Base-by-base conservation (phyloP, 1,139 yeast species). In the Zygoascus hellenicus region DNA sequence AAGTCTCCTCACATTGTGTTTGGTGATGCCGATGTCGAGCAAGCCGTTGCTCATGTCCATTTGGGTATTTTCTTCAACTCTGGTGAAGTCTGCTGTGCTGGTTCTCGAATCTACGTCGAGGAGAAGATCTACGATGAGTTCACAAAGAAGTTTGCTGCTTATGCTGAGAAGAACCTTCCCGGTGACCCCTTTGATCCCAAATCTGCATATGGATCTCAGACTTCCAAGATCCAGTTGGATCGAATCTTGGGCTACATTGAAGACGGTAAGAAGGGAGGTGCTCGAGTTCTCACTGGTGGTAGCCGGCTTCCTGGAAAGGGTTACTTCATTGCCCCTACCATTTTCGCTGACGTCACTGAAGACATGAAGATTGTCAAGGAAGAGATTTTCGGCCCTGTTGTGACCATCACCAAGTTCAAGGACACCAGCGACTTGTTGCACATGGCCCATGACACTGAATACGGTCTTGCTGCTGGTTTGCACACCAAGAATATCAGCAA, bases 301-400 rank as follows among this genome's bases (percentile, higher is more conserved):
- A 76, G 75, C 62, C 78, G 86, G 68, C 60, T 71, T 39, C 66
- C 72, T 53, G 55, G 58, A 43, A 82, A 81, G 70, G 95, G 95
- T 60, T 86, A 70, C 75, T 86, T 81, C 60, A 70, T 86, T 61
- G 73, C 81, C 71, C 95, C 95, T 66, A 86, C 95, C 50, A 76
- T 86, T 59, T 84, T 86, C 62, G 77, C 83, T 47, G 82, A 82
- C 60, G 92, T 83, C 56, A 72, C 69, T 45, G 81, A 80, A 63
- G 71, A 76, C 60, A 80, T 80, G 81, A 70, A 72, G 61, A 81
- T 85, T 63, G 86, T 81, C 58, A 76, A 72, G 67, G 95, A 86
- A 65, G 95, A 86, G 72, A 86, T 86, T 65, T 86, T 86, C 55
- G 95, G 95, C 49, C 95, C 95, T 42, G 92, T 86, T 55, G 83